Percentiles rank a stretch among this genome's conserved stretches.
Evolutionary conservation across 495 filamentous ascomycete species (phyloP).

Genomic region (Neurospora sp.): DNA sequence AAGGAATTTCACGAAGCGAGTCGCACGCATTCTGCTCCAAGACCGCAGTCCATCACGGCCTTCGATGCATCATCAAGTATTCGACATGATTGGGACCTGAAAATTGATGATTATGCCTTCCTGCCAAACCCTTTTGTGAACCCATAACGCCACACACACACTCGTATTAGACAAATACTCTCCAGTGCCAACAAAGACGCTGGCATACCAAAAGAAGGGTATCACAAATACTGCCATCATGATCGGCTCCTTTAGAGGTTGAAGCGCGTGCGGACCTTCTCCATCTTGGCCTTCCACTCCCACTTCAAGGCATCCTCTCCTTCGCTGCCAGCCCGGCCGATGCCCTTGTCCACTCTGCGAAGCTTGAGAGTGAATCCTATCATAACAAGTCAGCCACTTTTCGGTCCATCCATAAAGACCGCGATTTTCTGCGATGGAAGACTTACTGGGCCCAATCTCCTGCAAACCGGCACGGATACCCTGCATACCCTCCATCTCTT

Average conservation of each 20-base stretch:
- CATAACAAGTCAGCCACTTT: slow-evolving; percentile 3
- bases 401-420: not conserved
- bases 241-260: slow-evolving; percentile 48
- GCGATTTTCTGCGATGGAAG: not conserved
- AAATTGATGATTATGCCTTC: not conserved
- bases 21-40: no score
- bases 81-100: not conserved
- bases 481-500: slow-evolving; percentile 71
- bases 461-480: slow-evolving; percentile 76
- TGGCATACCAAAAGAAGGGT: not conserved
- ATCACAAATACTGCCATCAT: slow-evolving; percentile 2
- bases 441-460: slow-evolving; percentile 63
- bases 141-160: not conserved
- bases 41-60: no score
- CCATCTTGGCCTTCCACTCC: slow-evolving; percentile 90
- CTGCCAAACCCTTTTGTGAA: not conserved
- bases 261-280: slow-evolving; percentile 88
- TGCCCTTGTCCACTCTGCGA: slow-evolving; percentile 80
- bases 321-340: slow-evolving; percentile 73
- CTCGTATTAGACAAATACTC: not conserved
- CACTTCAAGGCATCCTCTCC: slow-evolving; percentile 57
- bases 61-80: not conserved
- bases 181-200: not conserved
- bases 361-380: slow-evolving; percentile 66
- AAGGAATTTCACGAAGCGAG: no score